Evolutionary conservation across 805 yeast genomes (phyloP).

Genomic region (Candida gorgasii): DNA sequence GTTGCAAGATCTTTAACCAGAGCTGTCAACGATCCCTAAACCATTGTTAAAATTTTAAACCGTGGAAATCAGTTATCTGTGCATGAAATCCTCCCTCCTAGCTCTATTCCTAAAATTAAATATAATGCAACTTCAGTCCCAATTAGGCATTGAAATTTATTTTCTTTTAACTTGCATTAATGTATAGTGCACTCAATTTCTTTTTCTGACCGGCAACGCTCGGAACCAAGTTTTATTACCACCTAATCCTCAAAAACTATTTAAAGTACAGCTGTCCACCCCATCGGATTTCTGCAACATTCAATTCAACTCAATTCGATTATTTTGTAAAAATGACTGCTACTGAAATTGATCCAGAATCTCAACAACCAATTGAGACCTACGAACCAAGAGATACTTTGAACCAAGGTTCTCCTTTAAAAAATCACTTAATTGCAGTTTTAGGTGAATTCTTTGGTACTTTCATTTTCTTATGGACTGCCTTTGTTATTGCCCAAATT

Average conservation of each 20-base stretch:
- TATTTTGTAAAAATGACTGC: conserved; percentile 26
- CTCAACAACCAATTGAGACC: conserved; percentile 26
- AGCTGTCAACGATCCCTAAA: too few relatives aligned
- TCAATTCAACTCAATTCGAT: background rate
- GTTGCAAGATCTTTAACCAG: too few relatives aligned
- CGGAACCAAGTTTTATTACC: background rate
- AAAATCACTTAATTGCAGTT: conserved; percentile 65
- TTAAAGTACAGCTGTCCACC: conserved; percentile 1
- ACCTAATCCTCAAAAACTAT: background rate
- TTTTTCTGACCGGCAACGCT: background rate
- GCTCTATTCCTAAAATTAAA: too few relatives aligned
- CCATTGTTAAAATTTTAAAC: too few relatives aligned
- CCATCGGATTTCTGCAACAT: background rate
- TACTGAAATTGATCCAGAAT: conserved; percentile 25
- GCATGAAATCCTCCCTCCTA: too few relatives aligned
- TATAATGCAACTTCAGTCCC: background rate
- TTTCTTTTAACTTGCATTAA: background rate
- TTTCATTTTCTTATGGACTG: conserved; percentile 78
- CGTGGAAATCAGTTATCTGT: too few relatives aligned
- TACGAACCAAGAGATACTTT: conserved; percentile 26
- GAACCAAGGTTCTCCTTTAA: conserved; percentile 21
- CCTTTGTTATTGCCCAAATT: conserved; percentile 78
- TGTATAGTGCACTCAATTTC: background rate
- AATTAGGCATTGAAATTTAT: conserved; percentile 5
- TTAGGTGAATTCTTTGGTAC: conserved; percentile 87